Evolutionary conservation across 805 yeast species (phyloP), one percentile per base, ranked within the genome.

Genomic region (Ogataea paraovalis): DNA sequence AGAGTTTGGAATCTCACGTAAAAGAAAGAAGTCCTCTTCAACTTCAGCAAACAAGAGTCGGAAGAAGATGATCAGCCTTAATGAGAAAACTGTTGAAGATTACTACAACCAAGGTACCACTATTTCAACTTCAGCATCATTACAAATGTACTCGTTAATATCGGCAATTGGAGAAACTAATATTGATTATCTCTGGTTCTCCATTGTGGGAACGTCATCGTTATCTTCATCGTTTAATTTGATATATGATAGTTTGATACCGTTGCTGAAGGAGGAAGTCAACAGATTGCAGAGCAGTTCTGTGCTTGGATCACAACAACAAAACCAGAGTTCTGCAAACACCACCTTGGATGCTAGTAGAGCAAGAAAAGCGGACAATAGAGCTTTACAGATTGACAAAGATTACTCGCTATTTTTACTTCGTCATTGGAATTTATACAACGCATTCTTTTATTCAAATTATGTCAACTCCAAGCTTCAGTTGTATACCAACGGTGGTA

Each of bases 401-500:
- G 99, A 95, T 65, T 94, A 87, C 65, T 82, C 89, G 49, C 70
- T 94, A 40, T 94, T 91, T 61, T 68, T 95, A 37, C 72, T 94
- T 41, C 82, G 97, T 41, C 97, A 92, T 64, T 91, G 98, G 88
- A 85, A 96, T 10, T 70, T 94, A 16, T 92, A 94, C 67, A 95
- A 92, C 55, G 77, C 96, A 51, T 89, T 95, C 66, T 79, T 81
- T 60, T 94, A 91, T 62, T 88, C 96, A n/a, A 83, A 89, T 50
- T 92, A 84, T 59, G 90, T 92, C 30, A 88, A 91, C 59, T 86
- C 98, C 12, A 87, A 90, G 62, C 70, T 94, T 47, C 82, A 82
- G 47, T 70, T 94, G 34, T 94, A 97, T 94, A 85, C 91, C 28
- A 96, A 88, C 59, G 91, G 86, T 48, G 99, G 99, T 5, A 78